Evolutionary conservation across 2,329 filamentous ascomycete genomes (phyloP), one percentile per base, ranked within the genome.

Genomic region (Calonectria honghensis): DNA sequence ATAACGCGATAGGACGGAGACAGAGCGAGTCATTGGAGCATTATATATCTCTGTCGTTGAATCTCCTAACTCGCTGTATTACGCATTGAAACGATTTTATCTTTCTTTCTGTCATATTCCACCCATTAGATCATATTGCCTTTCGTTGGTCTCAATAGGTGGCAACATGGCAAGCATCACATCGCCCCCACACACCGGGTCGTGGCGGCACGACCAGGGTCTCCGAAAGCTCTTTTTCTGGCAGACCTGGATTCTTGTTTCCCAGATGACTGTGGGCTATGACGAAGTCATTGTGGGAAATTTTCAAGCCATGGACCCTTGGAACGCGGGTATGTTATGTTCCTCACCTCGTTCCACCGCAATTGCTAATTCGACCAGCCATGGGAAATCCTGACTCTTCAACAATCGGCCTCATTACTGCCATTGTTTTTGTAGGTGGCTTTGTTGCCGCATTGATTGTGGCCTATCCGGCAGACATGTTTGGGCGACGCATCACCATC

Each of bases 291-390:
- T 70, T 52, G 45, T 70, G 11, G 68, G 68, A 0, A 63, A 45
- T 16, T 70, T 70, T 6, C 68, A 70, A 6, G 57, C 68, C 45
- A 70, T 70, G 68, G 31, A 70, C 4, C 68, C 68, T 16, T 70
- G 57, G 68, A 41, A 61, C 2, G 14, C 50, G 4, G 67, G 67
- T 63, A 48, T 11, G 45, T 48, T 24, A 13, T 48, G 9, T 24
- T 6, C 18, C 18, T 10, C 18, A 20, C 18, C n/a, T 45, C 2
- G 7, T n/a, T 45, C 45, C 11, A 24, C 45, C 4, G 20, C 4
- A 13, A 48, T 24, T n/a, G 13, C 54, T 61, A 24, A 61, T n/a
- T 14, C 1, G 10, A 13, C 24, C 14, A 70, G 68, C 68, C 1
- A 70, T 70, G 68, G 68, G 68, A 11, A 70, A 70, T 18, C 68